phyloP scores from a whole-genome alignment of 2,329 filamentous ascomycete genomes.

The Aspergillus awamori region DNA sequence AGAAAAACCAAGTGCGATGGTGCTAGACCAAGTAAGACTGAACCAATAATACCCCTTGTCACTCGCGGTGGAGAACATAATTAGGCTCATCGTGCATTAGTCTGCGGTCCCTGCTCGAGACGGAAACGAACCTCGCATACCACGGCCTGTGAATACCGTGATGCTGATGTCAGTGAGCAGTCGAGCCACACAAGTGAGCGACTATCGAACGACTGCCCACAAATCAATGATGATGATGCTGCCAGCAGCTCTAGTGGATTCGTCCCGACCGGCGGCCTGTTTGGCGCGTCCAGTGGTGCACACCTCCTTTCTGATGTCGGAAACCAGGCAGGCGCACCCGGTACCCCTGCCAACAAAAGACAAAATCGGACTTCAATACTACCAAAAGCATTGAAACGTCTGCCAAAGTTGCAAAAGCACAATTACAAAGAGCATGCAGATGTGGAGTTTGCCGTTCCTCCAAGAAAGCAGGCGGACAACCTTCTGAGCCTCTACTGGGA shows the following conservation, averaged over 20 bases:
- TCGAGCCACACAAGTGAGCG: background rate
- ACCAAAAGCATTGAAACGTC: background rate
- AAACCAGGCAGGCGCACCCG: background rate
- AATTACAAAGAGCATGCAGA: background rate
- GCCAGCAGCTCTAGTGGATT: background rate
- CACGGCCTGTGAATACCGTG: background rate
- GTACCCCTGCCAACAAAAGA: background rate
- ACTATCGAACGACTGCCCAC: background rate
- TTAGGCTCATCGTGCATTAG: conserved; percentile 6
- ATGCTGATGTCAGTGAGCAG: background rate
- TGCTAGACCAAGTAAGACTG: background rate
- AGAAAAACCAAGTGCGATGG: conserved; percentile 1
- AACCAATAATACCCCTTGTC: background rate
- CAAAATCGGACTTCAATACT: background rate
- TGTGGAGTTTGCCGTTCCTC: background rate
- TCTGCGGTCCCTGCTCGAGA: conserved; percentile 16
- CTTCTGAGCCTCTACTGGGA: conserved; percentile 1
- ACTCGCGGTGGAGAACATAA: background rate
- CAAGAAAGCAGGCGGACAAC: background rate
- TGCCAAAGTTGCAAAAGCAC: background rate
- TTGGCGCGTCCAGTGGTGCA: background rate
- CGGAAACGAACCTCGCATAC: conserved; percentile 3
- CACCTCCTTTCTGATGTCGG: background rate
- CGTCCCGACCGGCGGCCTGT: background rate
- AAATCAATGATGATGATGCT: background rate